Base-by-base conservation (phyloP, 768 basidiomycete genomes). In the Obba rivulosa region DNA sequence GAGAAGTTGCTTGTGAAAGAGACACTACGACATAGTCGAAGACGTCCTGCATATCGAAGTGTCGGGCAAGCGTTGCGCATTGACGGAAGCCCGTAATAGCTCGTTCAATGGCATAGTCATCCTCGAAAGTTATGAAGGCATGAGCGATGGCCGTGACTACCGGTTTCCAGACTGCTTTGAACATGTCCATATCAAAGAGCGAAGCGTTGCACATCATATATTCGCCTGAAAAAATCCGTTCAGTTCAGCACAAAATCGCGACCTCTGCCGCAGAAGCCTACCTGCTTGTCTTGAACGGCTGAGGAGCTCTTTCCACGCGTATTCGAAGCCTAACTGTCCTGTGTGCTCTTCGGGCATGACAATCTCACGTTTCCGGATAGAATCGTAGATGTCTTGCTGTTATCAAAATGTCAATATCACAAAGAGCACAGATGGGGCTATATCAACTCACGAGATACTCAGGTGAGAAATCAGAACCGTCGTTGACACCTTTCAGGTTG, bases 321-420 rank as follows among this genome's bases (percentile, higher is more conserved):
- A 96, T 57, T 98, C 96, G 63, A 99, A 99, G 8, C 96, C 96
- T 39, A 95, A 77, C 61, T 92, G 91, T 2, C 95, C 96, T 8
- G 85, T 88, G 60, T 99, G 96, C 58, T 99, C 96, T 66, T 97
- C 93, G 0, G 96, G 95, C 83, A 99, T 87, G 43, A 98, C 78
- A 46, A 99, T 97, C 69, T 99, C 96, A 37, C 83, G 75, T 67
- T 88, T 93, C 45, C 88, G 82, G 59, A 99, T 96, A 1, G 90
- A 92, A 56, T 98, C 93, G 56, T 92, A 98, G 44, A 98, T 91
- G 38, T 76, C 77, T 72, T 85, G 81, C 94, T 96, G 61, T 4
- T 21, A 25, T 1, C 3, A 34, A 28, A 7, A 31, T 31, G 28
- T 31, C 28, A 31, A 31, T 13, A 5, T 13, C 13, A 53, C 9